Base-by-base conservation (phyloP, 169 alveolate genomes). In the Plasmodium inui region DNA sequence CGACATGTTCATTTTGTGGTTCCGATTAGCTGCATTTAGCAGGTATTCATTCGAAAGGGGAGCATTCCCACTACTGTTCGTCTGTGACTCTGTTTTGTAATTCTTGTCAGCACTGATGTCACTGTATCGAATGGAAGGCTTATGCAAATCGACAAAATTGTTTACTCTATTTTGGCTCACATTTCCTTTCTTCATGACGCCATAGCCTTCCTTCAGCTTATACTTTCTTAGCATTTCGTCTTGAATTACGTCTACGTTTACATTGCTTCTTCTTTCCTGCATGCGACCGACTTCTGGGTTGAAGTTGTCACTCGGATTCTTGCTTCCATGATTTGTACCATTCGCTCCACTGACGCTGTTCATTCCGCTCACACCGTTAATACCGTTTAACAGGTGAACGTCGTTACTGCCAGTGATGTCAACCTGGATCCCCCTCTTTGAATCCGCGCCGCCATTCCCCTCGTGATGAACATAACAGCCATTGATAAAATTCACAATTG, bases 171-270 rank as follows among this genome's bases (percentile, higher is more conserved):
- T 67, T 26, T 67, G 41, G 76, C 3, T 67, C 76, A n/a, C 6
- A 67, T 44, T 50, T 44, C 73, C 86, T 32, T 32, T 22, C 85
- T 80, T 44, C 37, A 19, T 22, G 26, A 7, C 9, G 26, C 12
- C 61, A 14, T 19, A 26, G 61, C 39, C 86, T 30, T 46, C 86
- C 41, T 6, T 81, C 72, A 81, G 7, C 86, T 50, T 57, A 50
- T 50, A 44, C 30, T n/a, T 57, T 5, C 61, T 81, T 28, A 28
- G 32, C 53, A 22, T 7, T 26, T 81, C 72, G 3, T 5, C 28
- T 81, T n/a, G 53, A 0, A 30, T 46, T 5, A 71, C 44, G 7
- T 44, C 67, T 57, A 10, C 44, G 6, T 17, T 34, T 46, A 34
- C 41, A 28, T 8, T 7, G 76, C 76, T 67, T 67, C 37, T 22